Evolutionary conservation across 352 stramenopile species (phyloP).

Genomic region (Phytophthora litchii): DNA sequence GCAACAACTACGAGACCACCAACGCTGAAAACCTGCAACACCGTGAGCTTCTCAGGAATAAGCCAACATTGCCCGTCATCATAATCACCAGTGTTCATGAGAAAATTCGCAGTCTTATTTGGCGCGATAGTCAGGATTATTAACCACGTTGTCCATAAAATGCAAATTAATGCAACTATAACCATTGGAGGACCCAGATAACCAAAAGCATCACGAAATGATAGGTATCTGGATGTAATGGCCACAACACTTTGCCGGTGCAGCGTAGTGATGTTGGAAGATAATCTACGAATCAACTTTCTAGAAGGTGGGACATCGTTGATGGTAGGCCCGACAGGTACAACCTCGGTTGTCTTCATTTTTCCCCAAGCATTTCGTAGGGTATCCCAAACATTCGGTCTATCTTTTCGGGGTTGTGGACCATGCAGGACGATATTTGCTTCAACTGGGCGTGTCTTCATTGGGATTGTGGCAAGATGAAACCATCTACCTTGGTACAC

Average conservation of each 20-base stretch:
- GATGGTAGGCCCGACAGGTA: background rate
- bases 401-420: no score
- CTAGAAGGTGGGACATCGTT: background rate
- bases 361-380: constrained; percentile 16
- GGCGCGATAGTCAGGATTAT: constrained; percentile 26
- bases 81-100: constrained; percentile 33
- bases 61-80: constrained; percentile 34
- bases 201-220: constrained; percentile 14
- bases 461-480: no score
- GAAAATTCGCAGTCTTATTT: constrained; percentile 28
- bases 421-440: no score
- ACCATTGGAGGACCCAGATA: constrained; percentile 8
- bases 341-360: constrained; percentile 2
- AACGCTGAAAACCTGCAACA: constrained; percentile 18
- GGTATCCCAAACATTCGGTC: no score
- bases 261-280: background rate
- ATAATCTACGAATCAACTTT: background rate
- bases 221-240: background rate
- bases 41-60: constrained; percentile 19
- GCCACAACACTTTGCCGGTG: background rate
- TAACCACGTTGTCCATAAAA: constrained; percentile 24
- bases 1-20: constrained; percentile 3
- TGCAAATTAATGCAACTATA: constrained; percentile 8
- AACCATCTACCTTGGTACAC: no score
- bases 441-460: no score